Evolutionary conservation across 2,329 filamentous ascomycete genomes (phyloP).

Genomic region (Nothophoma quercina): DNA sequence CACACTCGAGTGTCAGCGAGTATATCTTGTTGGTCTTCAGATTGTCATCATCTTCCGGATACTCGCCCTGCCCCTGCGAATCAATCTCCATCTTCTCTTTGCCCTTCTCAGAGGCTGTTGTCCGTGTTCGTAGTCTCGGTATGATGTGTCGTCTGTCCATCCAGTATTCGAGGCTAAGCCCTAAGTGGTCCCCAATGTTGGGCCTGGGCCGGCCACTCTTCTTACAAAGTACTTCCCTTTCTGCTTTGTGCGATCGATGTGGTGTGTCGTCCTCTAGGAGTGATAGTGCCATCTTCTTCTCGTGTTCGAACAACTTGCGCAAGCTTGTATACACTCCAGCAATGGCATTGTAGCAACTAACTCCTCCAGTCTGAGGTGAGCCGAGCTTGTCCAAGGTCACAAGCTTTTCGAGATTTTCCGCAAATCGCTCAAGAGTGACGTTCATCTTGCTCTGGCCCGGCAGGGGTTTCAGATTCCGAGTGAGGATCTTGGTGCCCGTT

Average conservation of each 20-base stretch:
- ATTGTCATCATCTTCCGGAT: conserved; percentile 46
- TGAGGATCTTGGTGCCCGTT: conserved; percentile 70
- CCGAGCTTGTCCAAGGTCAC: conserved; percentile 76
- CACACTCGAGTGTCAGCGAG: conserved; percentile 73
- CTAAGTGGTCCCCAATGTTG: conserved; percentile 72
- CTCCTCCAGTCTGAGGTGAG: conserved; percentile 60
- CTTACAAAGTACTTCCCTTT: conserved; percentile 70
- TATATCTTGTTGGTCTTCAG: conserved; percentile 62
- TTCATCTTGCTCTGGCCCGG: conserved; percentile 70
- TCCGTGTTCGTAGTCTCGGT: conserved; percentile 21
- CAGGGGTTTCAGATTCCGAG: conserved; percentile 68
- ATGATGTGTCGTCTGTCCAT: conserved; percentile 65
- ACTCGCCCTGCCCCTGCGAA: conserved; percentile 19
- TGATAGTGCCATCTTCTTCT: conserved; percentile 59
- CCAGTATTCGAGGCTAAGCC: conserved; percentile 81
- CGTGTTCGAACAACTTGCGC: conserved; percentile 73
- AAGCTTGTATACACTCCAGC: conserved; percentile 76
- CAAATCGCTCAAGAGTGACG: conserved; percentile 74
- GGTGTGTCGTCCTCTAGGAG: conserved; percentile 49
- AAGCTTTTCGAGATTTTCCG: conserved; percentile 73
- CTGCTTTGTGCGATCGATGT: conserved; percentile 56
- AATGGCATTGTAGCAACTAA: conserved; percentile 81
- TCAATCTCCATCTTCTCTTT: conserved; percentile 50
- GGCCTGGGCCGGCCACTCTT: conserved; percentile 75
- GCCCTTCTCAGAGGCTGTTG: conserved; percentile 48